A percentile compares a stretch with the other conserved stretches of the same genome.
phyloP scores from a whole-genome alignment of 2,329 filamentous ascomycete genomes.

The Ophiocordyceps camponoti-leonardi region DNA sequence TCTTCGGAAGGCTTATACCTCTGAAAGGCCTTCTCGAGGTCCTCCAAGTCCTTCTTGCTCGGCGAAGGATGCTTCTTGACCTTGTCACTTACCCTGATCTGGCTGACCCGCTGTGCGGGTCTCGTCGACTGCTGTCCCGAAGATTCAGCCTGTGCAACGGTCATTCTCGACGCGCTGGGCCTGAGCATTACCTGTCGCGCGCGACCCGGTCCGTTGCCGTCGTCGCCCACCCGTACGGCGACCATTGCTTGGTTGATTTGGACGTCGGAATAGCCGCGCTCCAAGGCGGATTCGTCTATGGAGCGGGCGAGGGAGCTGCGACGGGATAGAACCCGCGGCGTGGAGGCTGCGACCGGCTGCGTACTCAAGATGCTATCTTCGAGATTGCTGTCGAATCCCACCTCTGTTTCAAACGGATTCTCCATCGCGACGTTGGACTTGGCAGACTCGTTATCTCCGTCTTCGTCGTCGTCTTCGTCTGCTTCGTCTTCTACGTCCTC shows the following conservation, averaged over 20 bases:
- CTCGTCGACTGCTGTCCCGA: background rate
- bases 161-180: background rate
- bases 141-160: background rate
- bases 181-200: conserved; percentile 2
- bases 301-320: conserved; percentile 3
- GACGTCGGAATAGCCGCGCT: background rate
- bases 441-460: background rate
- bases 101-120: background rate
- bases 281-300: conserved; percentile 1
- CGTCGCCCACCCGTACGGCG: conserved; percentile 2
- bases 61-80: conserved; percentile 28
- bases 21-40: conserved; percentile 18
- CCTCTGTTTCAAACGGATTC: conserved; percentile 16
- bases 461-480: too few relatives aligned
- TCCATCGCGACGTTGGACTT: conserved; percentile 1
- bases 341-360: conserved; percentile 19
- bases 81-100: conserved; percentile 3
- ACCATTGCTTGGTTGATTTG: conserved; percentile 4
- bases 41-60: conserved; percentile 21
- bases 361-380: conserved; percentile 19
- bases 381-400: conserved; percentile 19
- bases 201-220: background rate
- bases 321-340: conserved; percentile 14
- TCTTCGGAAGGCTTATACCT: conserved; percentile 11
- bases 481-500: background rate